These are phyloP conservation scores for Microcos paniculata DNA, from an alignment of 345 rosid species.

Conservation along the genomic window DNA sequence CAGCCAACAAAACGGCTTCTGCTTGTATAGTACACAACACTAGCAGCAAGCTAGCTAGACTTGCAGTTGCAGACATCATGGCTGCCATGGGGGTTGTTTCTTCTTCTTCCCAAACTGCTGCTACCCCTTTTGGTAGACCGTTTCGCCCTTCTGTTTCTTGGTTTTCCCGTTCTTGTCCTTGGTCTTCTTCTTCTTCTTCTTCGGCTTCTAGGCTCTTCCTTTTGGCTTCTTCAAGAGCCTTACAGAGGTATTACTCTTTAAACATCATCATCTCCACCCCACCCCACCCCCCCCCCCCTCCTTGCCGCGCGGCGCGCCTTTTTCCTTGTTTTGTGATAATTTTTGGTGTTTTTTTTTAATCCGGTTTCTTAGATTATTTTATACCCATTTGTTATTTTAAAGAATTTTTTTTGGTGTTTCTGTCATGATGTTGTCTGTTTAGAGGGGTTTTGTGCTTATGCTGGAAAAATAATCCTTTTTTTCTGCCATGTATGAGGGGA, in stretches of 20 bases:
- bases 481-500: neutral
- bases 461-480: neutral
- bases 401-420: neutral
- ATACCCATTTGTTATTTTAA: neutral
- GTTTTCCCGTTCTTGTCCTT: conserved; percentile 34
- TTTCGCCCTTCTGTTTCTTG: conserved; percentile 39
- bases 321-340: neutral
- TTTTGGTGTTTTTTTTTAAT: conserved; percentile 3
- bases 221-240: conserved; percentile 16
- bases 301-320: no score
- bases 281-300: no score
- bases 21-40: conserved; percentile 17
- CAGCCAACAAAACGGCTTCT: conserved; percentile 40
- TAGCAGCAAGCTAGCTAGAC: conserved; percentile 52
- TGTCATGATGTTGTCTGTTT: neutral
- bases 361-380: neutral
- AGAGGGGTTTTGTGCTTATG: neutral
- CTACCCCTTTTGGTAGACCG: conserved; percentile 35
- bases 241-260: conserved; percentile 37
- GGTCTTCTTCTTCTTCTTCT: conserved; percentile 29
- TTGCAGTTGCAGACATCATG: conserved; percentile 38
- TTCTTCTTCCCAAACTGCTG: conserved; percentile 38
- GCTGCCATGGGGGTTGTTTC: conserved; percentile 68
- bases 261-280: no score
- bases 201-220: conserved; percentile 13